These are phyloP conservation scores for Irineochytrium annulatum DNA, from an alignment of 192 early-diverging fungal species.

Conservation along the genomic window DNA sequence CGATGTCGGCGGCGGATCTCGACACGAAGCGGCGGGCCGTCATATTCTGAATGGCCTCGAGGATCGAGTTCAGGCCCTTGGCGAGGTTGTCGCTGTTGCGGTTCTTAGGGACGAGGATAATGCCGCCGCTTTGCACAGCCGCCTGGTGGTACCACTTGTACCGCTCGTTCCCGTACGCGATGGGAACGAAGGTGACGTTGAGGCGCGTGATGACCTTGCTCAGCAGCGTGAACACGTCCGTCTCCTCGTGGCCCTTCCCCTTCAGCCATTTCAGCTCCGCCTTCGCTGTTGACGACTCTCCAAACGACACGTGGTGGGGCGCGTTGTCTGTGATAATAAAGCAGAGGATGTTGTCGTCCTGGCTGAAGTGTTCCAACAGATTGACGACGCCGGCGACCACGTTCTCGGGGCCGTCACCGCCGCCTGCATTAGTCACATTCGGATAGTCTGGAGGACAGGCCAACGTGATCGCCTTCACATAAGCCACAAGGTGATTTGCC, in stretches of 20 bases:
- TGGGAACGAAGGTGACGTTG: slow-evolving; percentile 31
- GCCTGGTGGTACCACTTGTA: slow-evolving; percentile 25
- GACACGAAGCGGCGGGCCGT: neutral
- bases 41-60: slow-evolving; percentile 16
- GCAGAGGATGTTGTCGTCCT: slow-evolving; percentile 22
- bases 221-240: slow-evolving; percentile 23
- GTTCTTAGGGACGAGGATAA: slow-evolving; percentile 11
- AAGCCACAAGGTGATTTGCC: neutral
- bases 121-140: slow-evolving; percentile 19
- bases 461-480: neutral
- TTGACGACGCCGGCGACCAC: slow-evolving; percentile 13
- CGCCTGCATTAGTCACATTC: slow-evolving; percentile 2
- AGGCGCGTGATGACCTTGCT: slow-evolving; percentile 19
- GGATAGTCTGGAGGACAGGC: slow-evolving; percentile 1
- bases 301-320: slow-evolving; percentile 14
- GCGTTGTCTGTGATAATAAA: slow-evolving; percentile 28
- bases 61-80: slow-evolving; percentile 11
- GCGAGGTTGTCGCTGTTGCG: neutral
- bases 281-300: neutral
- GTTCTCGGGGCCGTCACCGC: slow-evolving; percentile 30
- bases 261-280: slow-evolving; percentile 9
- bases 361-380: slow-evolving; percentile 4
- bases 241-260: slow-evolving; percentile 3
- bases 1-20: neutral
- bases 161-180: slow-evolving; percentile 13